Evolutionary conservation across 106 monocot species (phyloP), one percentile per base, ranked within the genome.

Genomic region (Platanthera zijinensis): DNA sequence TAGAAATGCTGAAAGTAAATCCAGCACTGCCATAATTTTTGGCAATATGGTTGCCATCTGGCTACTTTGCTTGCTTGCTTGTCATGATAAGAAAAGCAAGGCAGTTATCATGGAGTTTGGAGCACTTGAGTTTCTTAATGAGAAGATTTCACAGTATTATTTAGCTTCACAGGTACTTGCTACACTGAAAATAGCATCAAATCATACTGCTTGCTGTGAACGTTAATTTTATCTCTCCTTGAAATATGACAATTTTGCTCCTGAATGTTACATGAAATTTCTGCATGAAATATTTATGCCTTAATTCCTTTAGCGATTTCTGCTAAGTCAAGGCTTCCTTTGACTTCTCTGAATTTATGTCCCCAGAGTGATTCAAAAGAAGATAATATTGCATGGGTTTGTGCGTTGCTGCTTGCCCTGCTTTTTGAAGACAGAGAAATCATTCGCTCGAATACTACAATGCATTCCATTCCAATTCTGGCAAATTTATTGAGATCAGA

Each of bases 401-500:
- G 88, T 84, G 91, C 94, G 80, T 78, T 99, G 83, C 77, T 95
- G 15, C 72, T 99, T 18, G 86, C 94, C n/a, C 49, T 99, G 64
- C 78, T 99, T 32, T 94, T 99, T 77, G 84, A 84, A 81, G 88
- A 95, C 52, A 82, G 88, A 83, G 91, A 92, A 61, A 83, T 90
- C 51, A 90, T 86, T 53, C 83, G 94, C 51, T 89, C 80, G 73
- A 85, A 88, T 77, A 72, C 86, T 53, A 80, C 90, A 51, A 78
- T 88, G 78, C 79, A 81, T 66, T 87, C 88, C n/a, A 99, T 99
- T 85, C 92, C 99, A 48, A 85, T 89, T 32, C 86, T 99, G 14
- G 80, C 92, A 53, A 94, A 80, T 78, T 76, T 99, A 18, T 72
- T 99, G 72, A 88, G 87, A 79, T 92, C 95, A 74, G 99, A 99